These are phyloP conservation scores for Saccharomycopsis olivae DNA, from an alignment of 805 yeast genomes.

Conservation along the genomic window DNA sequence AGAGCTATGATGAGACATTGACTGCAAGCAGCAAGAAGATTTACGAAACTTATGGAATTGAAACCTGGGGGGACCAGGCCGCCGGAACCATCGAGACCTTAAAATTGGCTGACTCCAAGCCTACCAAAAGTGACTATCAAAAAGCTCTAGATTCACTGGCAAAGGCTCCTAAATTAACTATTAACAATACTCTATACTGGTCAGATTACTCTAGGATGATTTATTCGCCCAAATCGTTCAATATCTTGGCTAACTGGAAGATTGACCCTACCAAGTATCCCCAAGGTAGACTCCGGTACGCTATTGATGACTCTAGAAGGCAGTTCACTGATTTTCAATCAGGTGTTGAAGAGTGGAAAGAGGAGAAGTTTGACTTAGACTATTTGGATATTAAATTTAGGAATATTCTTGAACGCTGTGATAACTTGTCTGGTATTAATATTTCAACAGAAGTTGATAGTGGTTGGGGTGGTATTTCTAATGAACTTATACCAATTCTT, in stretches of 20 bases:
- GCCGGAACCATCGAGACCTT: conserved; percentile 15
- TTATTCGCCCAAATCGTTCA: conserved; percentile 49
- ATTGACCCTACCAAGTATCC: conserved; percentile 29
- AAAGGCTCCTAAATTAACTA: conserved; percentile 21
- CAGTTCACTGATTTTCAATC: conserved; percentile 37
- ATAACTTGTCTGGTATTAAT: conserved; percentile 61
- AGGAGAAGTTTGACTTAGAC: conserved; percentile 31
- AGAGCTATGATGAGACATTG: conserved; percentile 28
- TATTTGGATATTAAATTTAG: conserved; percentile 52
- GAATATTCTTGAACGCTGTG: conserved; percentile 61
- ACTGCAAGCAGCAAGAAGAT: conserved; percentile 33
- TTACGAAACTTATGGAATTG: conserved; percentile 21
- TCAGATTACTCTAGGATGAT: conserved; percentile 65
- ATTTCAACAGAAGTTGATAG: conserved; percentile 59
- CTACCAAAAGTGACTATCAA: conserved; percentile 52
- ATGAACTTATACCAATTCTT: conserved; percentile 38
- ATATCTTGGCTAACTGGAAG: conserved; percentile 51
- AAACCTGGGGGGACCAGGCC: conserved; percentile 14
- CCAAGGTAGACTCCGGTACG: conserved; percentile 22
- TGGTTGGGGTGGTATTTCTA: conserved; percentile 77
- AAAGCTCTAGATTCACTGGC: conserved; percentile 42
- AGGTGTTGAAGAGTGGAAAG: conserved; percentile 53
- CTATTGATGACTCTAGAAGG: conserved; percentile 8
- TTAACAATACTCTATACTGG: conserved; percentile 53
- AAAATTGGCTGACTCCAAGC: conserved; percentile 27